A percentile compares a stretch with the other conserved stretches of the same genome.
Evolutionary conservation across 1,139 yeast genomes (phyloP).

Genomic region (Trichomonascaceae sp.): DNA sequence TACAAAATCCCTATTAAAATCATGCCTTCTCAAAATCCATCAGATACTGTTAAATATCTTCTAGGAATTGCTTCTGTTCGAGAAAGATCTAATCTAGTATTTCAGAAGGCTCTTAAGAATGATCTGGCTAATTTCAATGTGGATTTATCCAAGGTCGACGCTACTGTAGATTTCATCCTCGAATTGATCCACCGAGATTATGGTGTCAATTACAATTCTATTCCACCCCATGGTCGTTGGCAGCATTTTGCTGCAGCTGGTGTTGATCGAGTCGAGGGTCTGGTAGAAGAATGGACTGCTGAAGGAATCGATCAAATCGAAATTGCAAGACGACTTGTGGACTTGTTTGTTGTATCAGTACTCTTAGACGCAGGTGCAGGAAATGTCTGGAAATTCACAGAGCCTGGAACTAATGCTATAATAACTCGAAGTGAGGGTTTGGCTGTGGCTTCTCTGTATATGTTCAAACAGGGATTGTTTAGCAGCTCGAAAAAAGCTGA

Average conservation of each 20-base stretch:
- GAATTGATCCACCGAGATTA: slow-evolving; percentile 40
- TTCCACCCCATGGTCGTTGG: slow-evolving; percentile 62
- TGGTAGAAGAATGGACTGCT: slow-evolving; percentile 36
- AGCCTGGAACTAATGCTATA: slow-evolving; percentile 29
- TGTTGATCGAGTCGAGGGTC: slow-evolving; percentile 36
- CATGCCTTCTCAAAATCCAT: neutral
- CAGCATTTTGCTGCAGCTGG: slow-evolving; percentile 52
- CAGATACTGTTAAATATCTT: slow-evolving; percentile 30
- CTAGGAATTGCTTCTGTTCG: slow-evolving; percentile 47
- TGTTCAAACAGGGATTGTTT: slow-evolving; percentile 46
- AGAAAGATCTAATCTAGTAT: slow-evolving; percentile 42
- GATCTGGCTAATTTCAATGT: slow-evolving; percentile 41
- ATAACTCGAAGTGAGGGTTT: slow-evolving; percentile 51
- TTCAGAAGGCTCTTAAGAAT: slow-evolving; percentile 34
- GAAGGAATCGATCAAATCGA: slow-evolving; percentile 35
- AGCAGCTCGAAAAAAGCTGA: slow-evolving; percentile 35
- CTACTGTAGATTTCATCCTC: slow-evolving; percentile 40
- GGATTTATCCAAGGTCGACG: slow-evolving; percentile 36
- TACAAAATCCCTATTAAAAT: neutral
- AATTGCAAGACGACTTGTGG: slow-evolving; percentile 46
- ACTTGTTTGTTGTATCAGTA: slow-evolving; percentile 52
- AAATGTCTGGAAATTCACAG: slow-evolving; percentile 43
- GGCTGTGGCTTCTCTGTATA: slow-evolving; percentile 50
- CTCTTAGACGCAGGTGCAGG: slow-evolving; percentile 62
- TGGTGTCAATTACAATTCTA: slow-evolving; percentile 33